A percentile compares a stretch with the other conserved stretches of the same genome.
These are phyloP conservation scores for Diaporthe sp. DNA, from an alignment of 2,329 filamentous ascomycete species.

Conservation along the genomic window DNA sequence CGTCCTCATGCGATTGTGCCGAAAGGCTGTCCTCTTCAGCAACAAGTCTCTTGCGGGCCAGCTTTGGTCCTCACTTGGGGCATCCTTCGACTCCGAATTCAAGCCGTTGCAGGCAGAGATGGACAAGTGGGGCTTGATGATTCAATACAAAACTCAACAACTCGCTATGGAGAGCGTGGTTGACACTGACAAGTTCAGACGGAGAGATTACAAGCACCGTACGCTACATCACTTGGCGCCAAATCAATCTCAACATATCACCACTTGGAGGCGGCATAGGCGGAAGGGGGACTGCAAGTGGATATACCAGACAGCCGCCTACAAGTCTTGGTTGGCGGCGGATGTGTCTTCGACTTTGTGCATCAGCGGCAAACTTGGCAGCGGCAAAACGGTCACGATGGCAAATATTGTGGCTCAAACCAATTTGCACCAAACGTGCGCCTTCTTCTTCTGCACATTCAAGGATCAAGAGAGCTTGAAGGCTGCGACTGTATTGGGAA, in stretches of 20 bases:
- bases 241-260: slow-evolving; percentile 17
- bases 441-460: slow-evolving; percentile 31
- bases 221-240: slow-evolving; percentile 19
- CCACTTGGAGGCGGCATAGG: slow-evolving; percentile 33
- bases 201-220: neutral
- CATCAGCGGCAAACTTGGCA: slow-evolving; percentile 28
- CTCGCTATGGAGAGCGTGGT: neutral
- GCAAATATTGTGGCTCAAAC: slow-evolving; percentile 24
- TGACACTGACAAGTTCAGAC: neutral
- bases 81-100: slow-evolving; percentile 27
- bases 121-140: slow-evolving; percentile 10
- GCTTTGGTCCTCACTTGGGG: slow-evolving; percentile 1
- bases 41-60: slow-evolving; percentile 1
- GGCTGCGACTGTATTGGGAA: neutral
- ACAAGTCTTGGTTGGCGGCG: slow-evolving; percentile 11
- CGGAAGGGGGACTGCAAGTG: slow-evolving; percentile 34
- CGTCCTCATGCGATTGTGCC: slow-evolving; percentile 13
- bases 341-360: neutral
- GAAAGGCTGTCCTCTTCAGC: neutral
- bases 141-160: neutral
- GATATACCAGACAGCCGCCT: slow-evolving; percentile 19
- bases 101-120: slow-evolving; percentile 11
- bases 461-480: slow-evolving; percentile 8
- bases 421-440: slow-evolving; percentile 2
- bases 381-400: slow-evolving; percentile 28